A percentile compares a stretch with the other conserved stretches of the same genome.
Conservation (phyloP, 805 yeast species). For the Tetrapisispora taiwanensis region DNA sequence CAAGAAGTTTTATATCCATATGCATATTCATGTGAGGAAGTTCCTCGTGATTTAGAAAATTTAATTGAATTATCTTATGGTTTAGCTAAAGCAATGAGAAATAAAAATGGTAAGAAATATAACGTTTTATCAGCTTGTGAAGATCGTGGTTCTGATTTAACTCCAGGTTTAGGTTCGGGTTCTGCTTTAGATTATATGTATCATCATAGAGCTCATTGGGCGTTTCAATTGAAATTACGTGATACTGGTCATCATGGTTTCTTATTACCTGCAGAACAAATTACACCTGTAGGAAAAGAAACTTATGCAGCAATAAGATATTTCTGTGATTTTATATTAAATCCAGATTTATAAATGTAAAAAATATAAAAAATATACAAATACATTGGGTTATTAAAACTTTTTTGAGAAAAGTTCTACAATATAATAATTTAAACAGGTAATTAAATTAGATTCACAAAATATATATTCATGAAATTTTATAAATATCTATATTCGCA, state of each 20-base stretch:
- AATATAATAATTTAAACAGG: background rate
- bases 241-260: slow-evolving; percentile 81
- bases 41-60: slow-evolving; percentile 74
- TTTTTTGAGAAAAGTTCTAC: background rate
- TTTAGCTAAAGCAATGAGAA: slow-evolving; percentile 59
- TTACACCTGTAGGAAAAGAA: slow-evolving; percentile 70
- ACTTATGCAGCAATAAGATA: slow-evolving; percentile 57
- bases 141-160: slow-evolving; percentile 63
- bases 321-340: slow-evolving; percentile 46
- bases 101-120: slow-evolving; percentile 53
- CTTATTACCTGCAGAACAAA: slow-evolving; percentile 58
- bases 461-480: too few species aligned
- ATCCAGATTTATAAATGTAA: slow-evolving; percentile 31
- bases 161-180: slow-evolving; percentile 72
- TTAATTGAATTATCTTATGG: slow-evolving; percentile 76
- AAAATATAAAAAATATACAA: too few species aligned
- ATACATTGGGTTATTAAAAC: too few species aligned
- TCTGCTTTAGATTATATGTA: slow-evolving; percentile 77
- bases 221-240: slow-evolving; percentile 70
- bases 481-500: too few species aligned
- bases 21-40: slow-evolving; percentile 63
- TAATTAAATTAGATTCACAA: too few species aligned
- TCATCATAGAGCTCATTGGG: slow-evolving; percentile 73
- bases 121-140: slow-evolving; percentile 68
- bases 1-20: slow-evolving; percentile 78